A percentile compares a stretch with the other conserved stretches of the same genome.
phyloP scores from a whole-genome alignment of 2,329 filamentous ascomycete genomes.

The Claviceps lovelessii region DNA sequence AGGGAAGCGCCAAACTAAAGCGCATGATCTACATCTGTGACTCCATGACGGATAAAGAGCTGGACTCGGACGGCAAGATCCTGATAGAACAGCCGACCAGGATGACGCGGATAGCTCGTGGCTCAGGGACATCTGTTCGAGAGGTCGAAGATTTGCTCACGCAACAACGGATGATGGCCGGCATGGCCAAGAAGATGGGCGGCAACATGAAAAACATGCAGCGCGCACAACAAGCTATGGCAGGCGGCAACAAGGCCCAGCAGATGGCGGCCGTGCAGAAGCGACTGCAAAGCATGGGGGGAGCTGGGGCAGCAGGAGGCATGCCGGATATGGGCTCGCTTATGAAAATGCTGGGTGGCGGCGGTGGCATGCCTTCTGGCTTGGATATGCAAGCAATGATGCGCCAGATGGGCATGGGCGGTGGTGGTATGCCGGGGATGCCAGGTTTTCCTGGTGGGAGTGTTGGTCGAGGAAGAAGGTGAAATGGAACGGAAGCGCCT shows the following conservation, averaged over 20 bases:
- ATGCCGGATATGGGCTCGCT: conserved; percentile 76
- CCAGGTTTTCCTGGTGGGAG: conserved; percentile 12
- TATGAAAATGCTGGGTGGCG: conserved; percentile 73
- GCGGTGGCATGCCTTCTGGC: conserved; percentile 48
- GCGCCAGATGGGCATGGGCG: conserved; percentile 52
- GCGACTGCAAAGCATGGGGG: conserved; percentile 82
- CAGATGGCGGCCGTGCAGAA: conserved; percentile 98
- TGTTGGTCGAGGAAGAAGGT: conserved; percentile 19
- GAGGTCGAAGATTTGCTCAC: conserved; percentile 93
- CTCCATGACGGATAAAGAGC: conserved; percentile 91
- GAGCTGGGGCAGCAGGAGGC: conserved; percentile 46
- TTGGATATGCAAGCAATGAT: conserved; percentile 72
- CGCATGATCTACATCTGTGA: conserved; percentile 99
- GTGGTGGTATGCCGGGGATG: background rate
- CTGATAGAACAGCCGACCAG: conserved; percentile 84
- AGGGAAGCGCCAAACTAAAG: conserved; percentile 83
- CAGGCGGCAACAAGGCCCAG: conserved; percentile 78
- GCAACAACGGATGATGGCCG: conserved; percentile 96
- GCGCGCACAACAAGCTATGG: conserved; percentile 78
- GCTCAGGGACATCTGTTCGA: conserved; percentile 75
- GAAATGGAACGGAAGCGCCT: background rate
- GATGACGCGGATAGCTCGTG: conserved; percentile 82
- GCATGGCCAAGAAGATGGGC: conserved; percentile 98
- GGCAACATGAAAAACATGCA: conserved; percentile 98
- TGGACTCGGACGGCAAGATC: conserved; percentile 88